These are phyloP conservation scores for Imleria badia DNA, from an alignment of 768 basidiomycete genomes.

Conservation along the genomic window DNA sequence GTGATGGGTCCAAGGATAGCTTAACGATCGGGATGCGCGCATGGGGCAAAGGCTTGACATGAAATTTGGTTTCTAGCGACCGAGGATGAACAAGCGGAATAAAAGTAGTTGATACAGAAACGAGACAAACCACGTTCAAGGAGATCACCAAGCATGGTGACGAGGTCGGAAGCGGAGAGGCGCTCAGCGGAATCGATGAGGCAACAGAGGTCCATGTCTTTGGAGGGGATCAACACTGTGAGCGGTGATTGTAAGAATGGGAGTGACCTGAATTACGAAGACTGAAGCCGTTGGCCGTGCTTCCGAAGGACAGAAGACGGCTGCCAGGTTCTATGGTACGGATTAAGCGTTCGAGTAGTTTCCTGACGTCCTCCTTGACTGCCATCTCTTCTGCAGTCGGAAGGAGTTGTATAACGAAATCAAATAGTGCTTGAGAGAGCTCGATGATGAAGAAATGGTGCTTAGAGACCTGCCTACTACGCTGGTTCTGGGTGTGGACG, in stretches of 20 bases:
- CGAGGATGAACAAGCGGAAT: constrained; percentile 12
- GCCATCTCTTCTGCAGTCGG: constrained; percentile 88
- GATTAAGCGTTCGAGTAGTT: constrained; percentile 92
- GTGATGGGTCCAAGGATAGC: constrained; percentile 85
- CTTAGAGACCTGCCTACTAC: constrained; percentile 39
- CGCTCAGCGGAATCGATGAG: constrained; percentile 86
- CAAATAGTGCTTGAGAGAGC: constrained; percentile 87
- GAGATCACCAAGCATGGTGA: constrained; percentile 90
- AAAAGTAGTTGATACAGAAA: not conserved
- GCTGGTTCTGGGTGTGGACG: constrained; percentile 36
- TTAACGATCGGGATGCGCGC: constrained; percentile 99
- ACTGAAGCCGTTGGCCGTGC: constrained; percentile 96
- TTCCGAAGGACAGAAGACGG: constrained; percentile 90
- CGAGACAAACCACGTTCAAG: constrained; percentile 79
- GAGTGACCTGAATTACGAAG: constrained; percentile 86
- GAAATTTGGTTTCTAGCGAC: constrained; percentile 83
- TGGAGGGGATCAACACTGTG: constrained; percentile 7
- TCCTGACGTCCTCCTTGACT: constrained; percentile 95
- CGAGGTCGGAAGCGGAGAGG: constrained; percentile 82
- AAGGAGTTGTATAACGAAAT: constrained; percentile 90
- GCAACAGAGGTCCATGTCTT: constrained; percentile 99
- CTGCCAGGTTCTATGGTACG: constrained; percentile 92
- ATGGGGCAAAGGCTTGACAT: constrained; percentile 93
- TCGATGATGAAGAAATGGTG: constrained; percentile 70
- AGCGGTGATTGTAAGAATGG: constrained; percentile 5